Evolutionary conservation across 345 rosid genomes (phyloP).

Genomic region (Hibiscus mutabilis): DNA sequence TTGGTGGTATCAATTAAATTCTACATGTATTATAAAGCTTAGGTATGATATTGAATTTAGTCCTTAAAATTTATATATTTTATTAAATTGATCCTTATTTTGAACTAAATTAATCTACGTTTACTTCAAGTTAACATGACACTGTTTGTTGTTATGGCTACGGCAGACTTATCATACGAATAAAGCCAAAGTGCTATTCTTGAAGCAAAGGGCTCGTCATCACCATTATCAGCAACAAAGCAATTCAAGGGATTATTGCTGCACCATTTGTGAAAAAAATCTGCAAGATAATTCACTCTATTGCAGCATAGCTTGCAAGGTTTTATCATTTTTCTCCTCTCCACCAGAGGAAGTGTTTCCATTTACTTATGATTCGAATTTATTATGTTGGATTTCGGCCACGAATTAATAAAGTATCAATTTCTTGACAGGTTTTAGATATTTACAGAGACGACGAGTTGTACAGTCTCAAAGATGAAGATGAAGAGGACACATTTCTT

Average conservation of each 20-base stretch:
- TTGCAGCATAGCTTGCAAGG: constrained; percentile 35
- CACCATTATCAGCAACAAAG: constrained; percentile 10
- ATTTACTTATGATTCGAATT: neutral
- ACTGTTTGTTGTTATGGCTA: too few species aligned
- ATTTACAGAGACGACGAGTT: constrained; percentile 4
- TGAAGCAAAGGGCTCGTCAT: constrained; percentile 23
- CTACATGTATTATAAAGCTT: too few species aligned
- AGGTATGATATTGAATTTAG: too few species aligned
- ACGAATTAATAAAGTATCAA: neutral
- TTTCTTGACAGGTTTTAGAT: constrained; percentile 16
- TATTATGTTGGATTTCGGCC: neutral
- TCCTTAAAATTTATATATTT: too few species aligned
- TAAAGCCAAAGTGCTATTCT: constrained; percentile 30
- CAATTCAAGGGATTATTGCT: constrained; percentile 14
- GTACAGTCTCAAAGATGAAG: neutral
- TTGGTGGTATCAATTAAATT: too few species aligned
- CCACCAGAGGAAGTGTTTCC: neutral
- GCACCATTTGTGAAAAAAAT: constrained; percentile 22
- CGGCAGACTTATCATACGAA: constrained; percentile 27
- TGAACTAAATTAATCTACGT: too few species aligned
- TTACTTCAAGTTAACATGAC: too few species aligned
- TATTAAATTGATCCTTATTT: too few species aligned
- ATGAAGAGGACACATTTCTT: neutral
- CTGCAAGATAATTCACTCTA: constrained; percentile 29
- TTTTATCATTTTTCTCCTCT: neutral